Evolutionary conservation across 345 rosid species (phyloP), one percentile per base, ranked within the genome.

Genomic region (Fremontodendron californicum): DNA sequence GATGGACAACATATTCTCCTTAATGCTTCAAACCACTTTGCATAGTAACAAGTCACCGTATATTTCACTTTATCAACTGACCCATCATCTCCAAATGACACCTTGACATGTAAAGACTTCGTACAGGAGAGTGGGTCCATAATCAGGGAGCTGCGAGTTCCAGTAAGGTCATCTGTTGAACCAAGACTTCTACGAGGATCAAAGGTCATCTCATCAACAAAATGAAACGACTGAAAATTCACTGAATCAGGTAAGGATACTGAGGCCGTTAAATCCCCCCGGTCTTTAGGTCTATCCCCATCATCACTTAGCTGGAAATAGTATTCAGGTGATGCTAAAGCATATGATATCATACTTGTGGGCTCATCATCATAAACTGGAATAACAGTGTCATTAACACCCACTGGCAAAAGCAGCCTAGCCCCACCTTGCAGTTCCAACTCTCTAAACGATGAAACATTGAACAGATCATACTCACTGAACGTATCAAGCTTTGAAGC

Each of bases 361-460:
- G 97, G 98, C 72, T 96, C 99, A 79, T 94, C 99, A 80, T 92
- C 99, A 77, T 85, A 91, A 49, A 96, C 90, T 46, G 98, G 98
- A 82, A 94, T 83, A 79, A 92, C 90, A 18, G 90, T 84, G 84
- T 92, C 97, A 77, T 90, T 84, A 49, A 87, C 66, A 64, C 98
- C 95, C 77, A 87, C 86, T 3, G 98, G 96, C 12, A 94, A 87
- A 81, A 91, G 90, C 73, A 91, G 84, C 86, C 90, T 86, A 48
- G 92, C 93, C 40, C 92, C 93, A 75, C 87, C 85, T 78, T 91
- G 88, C 69, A 87, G 85, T 64, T 94, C 94, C 68, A 84, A 76
- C 65, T 87, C 89, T 87, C 87, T 82, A 79, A 90, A 89, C 42
- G 88, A 88, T 55, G 97, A 87, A 60, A 94, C 83, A 67, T 92